Evolutionary conservation across 768 basidiomycete genomes (phyloP).

Genomic region (Crucibulum laeve): DNA sequence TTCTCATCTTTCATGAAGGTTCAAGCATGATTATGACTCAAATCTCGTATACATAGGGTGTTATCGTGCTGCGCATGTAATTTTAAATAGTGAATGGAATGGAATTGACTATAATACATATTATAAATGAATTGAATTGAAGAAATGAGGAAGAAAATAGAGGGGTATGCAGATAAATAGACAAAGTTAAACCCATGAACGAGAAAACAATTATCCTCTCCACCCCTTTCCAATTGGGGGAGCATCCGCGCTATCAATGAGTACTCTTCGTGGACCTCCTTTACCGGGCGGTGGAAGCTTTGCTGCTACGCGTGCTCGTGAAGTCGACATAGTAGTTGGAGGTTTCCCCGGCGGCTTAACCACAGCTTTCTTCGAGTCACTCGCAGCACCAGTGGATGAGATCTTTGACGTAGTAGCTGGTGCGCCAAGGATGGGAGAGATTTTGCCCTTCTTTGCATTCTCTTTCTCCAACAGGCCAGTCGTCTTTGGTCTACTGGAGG

Average conservation of each 20-base stretch:
- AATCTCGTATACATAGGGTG: no score
- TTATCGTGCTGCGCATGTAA: background rate
- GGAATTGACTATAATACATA: background rate
- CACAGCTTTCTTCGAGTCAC: slow-evolving; percentile 12
- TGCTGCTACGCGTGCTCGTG: slow-evolving; percentile 14
- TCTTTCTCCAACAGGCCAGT: slow-evolving; percentile 34
- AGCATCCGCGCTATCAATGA: slow-evolving; percentile 63
- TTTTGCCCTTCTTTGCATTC: slow-evolving; percentile 16
- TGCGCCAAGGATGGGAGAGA: slow-evolving; percentile 4
- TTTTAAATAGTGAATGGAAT: no score
- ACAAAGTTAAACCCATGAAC: slow-evolving; percentile 8
- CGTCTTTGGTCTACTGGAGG: slow-evolving; percentile 7
- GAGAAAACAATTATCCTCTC: no score
- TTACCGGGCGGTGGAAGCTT: slow-evolving; percentile 29
- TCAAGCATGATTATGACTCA: no score
- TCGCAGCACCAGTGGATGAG: no score
- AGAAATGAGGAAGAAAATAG: background rate
- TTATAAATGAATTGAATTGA: background rate
- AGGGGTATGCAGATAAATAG: background rate
- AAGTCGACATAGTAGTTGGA: slow-evolving; percentile 8
- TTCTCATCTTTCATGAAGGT: slow-evolving; percentile 43
- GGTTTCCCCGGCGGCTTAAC: slow-evolving; percentile 10
- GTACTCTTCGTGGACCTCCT: slow-evolving; percentile 62
- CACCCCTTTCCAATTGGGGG: slow-evolving; percentile 43
- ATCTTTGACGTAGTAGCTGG: background rate